Percentiles rank a stretch among this genome's conserved stretches.
These are phyloP conservation scores for Phytophthora ramorum DNA, from an alignment of 352 stramenopile species.

Conservation along the genomic window DNA sequence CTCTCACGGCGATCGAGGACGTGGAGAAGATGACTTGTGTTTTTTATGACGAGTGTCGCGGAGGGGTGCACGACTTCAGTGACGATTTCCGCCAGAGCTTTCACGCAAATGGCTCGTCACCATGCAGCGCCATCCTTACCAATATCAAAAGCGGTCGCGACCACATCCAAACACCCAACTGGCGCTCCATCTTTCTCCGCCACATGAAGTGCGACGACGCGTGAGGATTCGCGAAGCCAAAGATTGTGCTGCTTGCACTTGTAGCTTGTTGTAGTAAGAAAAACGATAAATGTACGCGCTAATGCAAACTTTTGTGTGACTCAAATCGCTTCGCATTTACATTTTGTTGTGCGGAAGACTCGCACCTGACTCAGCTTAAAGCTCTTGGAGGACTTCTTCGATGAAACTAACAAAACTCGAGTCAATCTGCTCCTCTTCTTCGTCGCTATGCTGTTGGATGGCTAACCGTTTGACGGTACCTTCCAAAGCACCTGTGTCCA, in stretches of 20 bases:
- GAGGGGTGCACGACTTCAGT: constrained; percentile 70
- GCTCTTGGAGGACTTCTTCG: constrained; percentile 72
- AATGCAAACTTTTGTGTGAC: background rate
- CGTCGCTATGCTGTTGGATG: constrained; percentile 58
- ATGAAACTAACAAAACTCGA: constrained; percentile 88
- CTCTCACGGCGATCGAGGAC: constrained; percentile 60
- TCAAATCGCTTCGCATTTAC: constrained; percentile 1
- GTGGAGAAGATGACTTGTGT: constrained; percentile 92
- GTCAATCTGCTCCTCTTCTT: constrained; percentile 85
- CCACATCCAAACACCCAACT: constrained; percentile 70
- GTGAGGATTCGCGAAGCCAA: constrained; percentile 9
- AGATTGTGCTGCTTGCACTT: background rate
- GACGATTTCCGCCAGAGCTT: constrained; percentile 75
- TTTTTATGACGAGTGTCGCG: constrained; percentile 87
- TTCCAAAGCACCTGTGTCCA: constrained; percentile 55
- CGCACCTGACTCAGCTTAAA: constrained; percentile 49
- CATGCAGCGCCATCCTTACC: constrained; percentile 68
- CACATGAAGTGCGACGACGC: constrained; percentile 60
- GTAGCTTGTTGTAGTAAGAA: background rate
- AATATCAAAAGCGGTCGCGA: constrained; percentile 66
- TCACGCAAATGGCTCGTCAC: constrained; percentile 55
- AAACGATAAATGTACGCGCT: constrained; percentile 6
- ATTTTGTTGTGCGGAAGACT: constrained; percentile 9
- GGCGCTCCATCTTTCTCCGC: constrained; percentile 74
- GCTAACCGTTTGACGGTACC: constrained; percentile 79